Percentiles rank a stretch among this genome's conserved stretches.
Evolutionary conservation across 179 eudicot genomes (phyloP).

Genomic region (Dionaea muscipula): DNA sequence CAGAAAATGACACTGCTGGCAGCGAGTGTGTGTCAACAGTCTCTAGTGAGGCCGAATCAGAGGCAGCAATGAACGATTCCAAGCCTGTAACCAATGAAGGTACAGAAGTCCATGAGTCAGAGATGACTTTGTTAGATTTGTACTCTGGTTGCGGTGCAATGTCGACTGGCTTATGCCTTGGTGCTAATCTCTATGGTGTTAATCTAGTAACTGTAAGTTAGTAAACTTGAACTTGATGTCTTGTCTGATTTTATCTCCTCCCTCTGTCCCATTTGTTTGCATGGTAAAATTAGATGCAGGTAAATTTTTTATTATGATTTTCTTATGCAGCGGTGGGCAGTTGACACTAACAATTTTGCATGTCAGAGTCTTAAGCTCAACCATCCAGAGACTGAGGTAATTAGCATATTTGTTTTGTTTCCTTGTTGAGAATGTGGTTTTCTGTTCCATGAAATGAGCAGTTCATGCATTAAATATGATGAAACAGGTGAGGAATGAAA

Average conservation of each 20-base stretch:
- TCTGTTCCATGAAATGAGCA: background rate
- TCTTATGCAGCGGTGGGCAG: slow-evolving; percentile 67
- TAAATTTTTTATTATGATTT: background rate
- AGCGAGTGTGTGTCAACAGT: slow-evolving; percentile 45
- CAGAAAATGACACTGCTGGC: slow-evolving; percentile 21
- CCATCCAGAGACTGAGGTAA: slow-evolving; percentile 81
- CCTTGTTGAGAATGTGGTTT: background rate
- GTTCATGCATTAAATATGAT: background rate
- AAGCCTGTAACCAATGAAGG: slow-evolving; percentile 9
- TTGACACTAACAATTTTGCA: slow-evolving; percentile 52
- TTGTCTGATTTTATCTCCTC: background rate
- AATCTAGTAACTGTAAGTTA: slow-evolving; percentile 55
- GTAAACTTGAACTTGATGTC: background rate
- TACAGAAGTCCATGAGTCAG: slow-evolving; percentile 6
- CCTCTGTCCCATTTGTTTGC: background rate
- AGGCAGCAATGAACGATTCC: slow-evolving; percentile 4
- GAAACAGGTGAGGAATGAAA: slow-evolving; percentile 61
- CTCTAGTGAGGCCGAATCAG: slow-evolving; percentile 36
- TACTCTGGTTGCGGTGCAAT: slow-evolving; percentile 83
- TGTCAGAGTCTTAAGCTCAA: slow-evolving; percentile 58
- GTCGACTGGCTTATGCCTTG: slow-evolving; percentile 82
- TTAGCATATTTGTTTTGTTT: background rate
- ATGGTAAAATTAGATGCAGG: background rate
- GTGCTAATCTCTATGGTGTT: slow-evolving; percentile 42
- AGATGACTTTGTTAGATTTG: slow-evolving; percentile 40